Percentiles rank a stretch among this genome's conserved stretches.
Conservation (phyloP, 2,329 filamentous ascomycete genomes). For the Colletotrichum tropicale region DNA sequence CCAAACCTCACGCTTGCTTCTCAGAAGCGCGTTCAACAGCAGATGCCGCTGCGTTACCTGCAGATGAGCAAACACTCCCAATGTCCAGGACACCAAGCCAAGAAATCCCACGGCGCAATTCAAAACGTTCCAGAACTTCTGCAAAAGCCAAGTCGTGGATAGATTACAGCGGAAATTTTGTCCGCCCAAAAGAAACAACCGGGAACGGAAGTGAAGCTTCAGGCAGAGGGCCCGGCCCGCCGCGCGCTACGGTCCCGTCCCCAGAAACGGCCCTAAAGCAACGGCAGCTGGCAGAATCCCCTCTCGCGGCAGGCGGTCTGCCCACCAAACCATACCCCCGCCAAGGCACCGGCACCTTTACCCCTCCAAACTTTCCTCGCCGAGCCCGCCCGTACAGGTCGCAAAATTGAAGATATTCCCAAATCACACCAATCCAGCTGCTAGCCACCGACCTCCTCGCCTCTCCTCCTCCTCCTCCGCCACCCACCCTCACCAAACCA, state of each 20-base stretch:
- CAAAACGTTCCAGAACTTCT: background rate
- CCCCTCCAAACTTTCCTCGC: background rate
- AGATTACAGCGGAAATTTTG: background rate
- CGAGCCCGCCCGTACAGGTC: background rate
- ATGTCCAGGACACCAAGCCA: background rate
- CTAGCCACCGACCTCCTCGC: background rate
- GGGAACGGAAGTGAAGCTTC: background rate
- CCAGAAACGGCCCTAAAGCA: background rate
- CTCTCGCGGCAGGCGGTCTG: background rate
- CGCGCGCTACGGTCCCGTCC: background rate
- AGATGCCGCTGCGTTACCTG: too few relatives aligned
- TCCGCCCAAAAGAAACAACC: background rate
- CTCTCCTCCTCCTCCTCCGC: background rate
- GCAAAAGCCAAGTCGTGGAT: background rate
- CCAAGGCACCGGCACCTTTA: background rate
- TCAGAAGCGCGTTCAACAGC: background rate
- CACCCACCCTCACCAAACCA: background rate
- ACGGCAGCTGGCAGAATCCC: background rate
- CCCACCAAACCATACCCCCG: background rate
- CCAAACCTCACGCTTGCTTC: background rate
- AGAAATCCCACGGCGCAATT: background rate
- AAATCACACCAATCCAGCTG: background rate
- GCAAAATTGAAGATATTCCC: conserved; percentile 16
- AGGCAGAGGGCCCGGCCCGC: background rate
- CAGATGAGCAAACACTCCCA: background rate